Conservation (phyloP, 2,329 filamentous ascomycete species). For the Ambrosiella beaveri region DNA sequence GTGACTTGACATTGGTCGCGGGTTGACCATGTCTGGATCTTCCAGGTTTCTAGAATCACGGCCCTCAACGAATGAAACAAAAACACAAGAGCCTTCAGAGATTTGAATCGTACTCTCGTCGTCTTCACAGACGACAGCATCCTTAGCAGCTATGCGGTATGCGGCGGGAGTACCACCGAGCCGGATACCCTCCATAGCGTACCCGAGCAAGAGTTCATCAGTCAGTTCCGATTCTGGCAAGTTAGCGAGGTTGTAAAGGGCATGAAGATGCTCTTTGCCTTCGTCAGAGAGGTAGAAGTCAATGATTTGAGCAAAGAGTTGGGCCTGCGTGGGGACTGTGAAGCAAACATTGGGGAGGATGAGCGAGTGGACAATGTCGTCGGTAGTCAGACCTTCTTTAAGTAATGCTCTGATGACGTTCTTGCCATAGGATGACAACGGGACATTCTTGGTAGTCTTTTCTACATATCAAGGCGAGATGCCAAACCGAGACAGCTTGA, state of each 20-base stretch:
- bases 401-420: constrained; percentile 47
- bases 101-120: constrained; percentile 34
- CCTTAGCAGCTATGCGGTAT: constrained; percentile 35
- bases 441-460: constrained; percentile 31
- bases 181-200: constrained; percentile 54
- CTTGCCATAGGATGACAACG: constrained; percentile 45
- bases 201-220: constrained; percentile 48
- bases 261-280: constrained; percentile 36
- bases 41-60: constrained; percentile 43
- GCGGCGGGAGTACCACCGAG: constrained; percentile 45
- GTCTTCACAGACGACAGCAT: constrained; percentile 27
- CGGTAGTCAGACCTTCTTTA: constrained; percentile 41
- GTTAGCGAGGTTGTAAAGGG: constrained; percentile 43
- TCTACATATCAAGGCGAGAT: constrained; percentile 37
- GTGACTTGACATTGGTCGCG: constrained; percentile 47
- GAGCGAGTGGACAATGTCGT: constrained; percentile 55
- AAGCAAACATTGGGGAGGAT: constrained; percentile 50
- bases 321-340: constrained; percentile 53
- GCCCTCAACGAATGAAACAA: constrained; percentile 43
- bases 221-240: constrained; percentile 36
- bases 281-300: constrained; percentile 52
- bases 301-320: constrained; percentile 55
- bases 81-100: constrained; percentile 40
- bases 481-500: constrained; percentile 38
- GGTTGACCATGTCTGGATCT: constrained; percentile 40